Percentiles rank a stretch among this genome's conserved stretches.
phyloP scores from a whole-genome alignment of 352 stramenopile genomes.

The Pythium guiyangense region DNA sequence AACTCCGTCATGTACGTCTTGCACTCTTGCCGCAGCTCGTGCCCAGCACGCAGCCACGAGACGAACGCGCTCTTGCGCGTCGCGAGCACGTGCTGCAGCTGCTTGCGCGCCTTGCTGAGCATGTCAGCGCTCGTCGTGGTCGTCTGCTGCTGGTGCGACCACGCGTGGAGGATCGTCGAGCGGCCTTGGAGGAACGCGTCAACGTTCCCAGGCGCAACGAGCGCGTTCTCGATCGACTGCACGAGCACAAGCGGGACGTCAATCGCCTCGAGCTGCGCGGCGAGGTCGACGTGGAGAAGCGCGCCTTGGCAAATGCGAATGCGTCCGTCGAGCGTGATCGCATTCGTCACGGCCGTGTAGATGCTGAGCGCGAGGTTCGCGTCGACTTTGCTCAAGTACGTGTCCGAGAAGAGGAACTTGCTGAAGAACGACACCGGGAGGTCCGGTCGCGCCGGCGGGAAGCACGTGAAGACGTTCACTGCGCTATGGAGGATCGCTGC shows the following conservation, averaged over 20 bases:
- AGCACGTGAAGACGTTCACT: constrained; percentile 79
- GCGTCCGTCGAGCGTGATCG: constrained; percentile 87
- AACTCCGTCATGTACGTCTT: constrained; percentile 81
- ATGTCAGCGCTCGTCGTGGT: constrained; percentile 40
- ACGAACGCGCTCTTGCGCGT: constrained; percentile 75
- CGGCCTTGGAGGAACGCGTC: constrained; percentile 88
- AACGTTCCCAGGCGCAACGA: constrained; percentile 87
- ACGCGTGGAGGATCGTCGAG: constrained; percentile 56
- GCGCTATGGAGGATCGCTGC: constrained; percentile 75
- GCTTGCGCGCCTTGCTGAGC: constrained; percentile 40
- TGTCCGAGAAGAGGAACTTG: constrained; percentile 92
- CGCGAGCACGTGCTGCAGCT: constrained; percentile 43
- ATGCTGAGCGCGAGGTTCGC: constrained; percentile 89
- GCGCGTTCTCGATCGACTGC: constrained; percentile 86
- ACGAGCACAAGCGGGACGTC: constrained; percentile 74
- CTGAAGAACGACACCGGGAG: constrained; percentile 86
- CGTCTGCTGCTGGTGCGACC: constrained; percentile 66
- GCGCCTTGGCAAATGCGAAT: constrained; percentile 76
- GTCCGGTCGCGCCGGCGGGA: constrained; percentile 73
- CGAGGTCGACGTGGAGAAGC: constrained; percentile 72
- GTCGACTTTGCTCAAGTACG: constrained; percentile 82
- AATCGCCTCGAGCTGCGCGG: constrained; percentile 44
- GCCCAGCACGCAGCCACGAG: constrained; percentile 83
- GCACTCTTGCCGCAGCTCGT: constrained; percentile 86
- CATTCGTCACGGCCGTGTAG: constrained; percentile 90